These are phyloP conservation scores for Curvularia spicifera DNA, from an alignment of 2,329 filamentous ascomycete species.

Conservation along the genomic window DNA sequence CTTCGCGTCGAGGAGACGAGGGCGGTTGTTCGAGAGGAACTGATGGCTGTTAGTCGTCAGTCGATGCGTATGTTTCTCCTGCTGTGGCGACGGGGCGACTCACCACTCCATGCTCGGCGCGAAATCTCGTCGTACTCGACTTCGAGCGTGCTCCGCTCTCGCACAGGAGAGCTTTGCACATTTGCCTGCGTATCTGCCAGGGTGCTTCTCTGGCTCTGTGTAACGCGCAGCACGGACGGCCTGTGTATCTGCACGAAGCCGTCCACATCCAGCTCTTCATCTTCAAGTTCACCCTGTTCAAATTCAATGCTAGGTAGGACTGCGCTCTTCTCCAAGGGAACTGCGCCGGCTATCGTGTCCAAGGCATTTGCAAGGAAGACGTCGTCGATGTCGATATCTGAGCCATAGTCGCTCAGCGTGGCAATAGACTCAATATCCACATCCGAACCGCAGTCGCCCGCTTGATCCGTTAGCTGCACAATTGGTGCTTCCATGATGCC, in stretches of 20 bases:
- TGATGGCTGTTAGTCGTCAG: conserved; percentile 52
- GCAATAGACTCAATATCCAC: conserved; percentile 57
- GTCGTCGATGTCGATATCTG: conserved; percentile 66
- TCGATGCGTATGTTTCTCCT: conserved; percentile 6
- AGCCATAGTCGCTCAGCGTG: conserved; percentile 67
- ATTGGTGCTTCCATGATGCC: conserved; percentile 35
- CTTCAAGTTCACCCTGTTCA: conserved; percentile 27
- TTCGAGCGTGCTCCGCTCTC: conserved; percentile 45
- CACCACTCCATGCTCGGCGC: conserved; percentile 46
- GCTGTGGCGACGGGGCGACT: conserved; percentile 1
- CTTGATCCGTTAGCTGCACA: conserved; percentile 17
- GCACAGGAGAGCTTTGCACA: conserved; percentile 29
- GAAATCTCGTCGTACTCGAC: conserved; percentile 52
- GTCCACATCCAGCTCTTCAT: conserved; percentile 39
- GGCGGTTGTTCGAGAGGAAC: conserved; percentile 38
- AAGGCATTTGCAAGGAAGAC: conserved; percentile 39
- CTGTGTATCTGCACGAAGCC: conserved; percentile 56
- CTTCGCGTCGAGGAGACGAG: conserved; percentile 4
- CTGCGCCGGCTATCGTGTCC: conserved; percentile 16
- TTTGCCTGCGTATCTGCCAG: conserved; percentile 5
- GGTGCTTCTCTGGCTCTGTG: conserved; percentile 14
- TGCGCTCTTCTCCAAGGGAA: conserved; percentile 11
- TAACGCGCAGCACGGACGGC: conserved; percentile 29
- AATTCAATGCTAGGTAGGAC: conserved; percentile 33
- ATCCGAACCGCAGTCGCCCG: conserved; percentile 69